Evolutionary conservation across 2,329 filamentous ascomycete genomes (phyloP).

Genomic region (Claviceps sp.): DNA sequence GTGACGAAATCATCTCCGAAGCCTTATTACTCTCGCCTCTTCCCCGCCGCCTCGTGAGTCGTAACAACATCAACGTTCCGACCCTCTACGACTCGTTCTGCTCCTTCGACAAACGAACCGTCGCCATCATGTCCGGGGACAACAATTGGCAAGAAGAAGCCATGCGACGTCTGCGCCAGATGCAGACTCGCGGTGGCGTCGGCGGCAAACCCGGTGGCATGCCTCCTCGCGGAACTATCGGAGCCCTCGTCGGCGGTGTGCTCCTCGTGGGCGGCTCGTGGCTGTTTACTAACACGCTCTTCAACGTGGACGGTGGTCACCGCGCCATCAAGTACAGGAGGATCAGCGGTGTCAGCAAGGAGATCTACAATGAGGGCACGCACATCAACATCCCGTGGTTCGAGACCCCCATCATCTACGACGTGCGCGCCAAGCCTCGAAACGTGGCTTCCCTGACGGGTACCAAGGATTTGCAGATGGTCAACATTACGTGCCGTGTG

Average conservation of each 20-base stretch:
- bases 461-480: constrained; percentile 99
- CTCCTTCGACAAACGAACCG: background rate
- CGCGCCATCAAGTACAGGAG: constrained; percentile 97
- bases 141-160: constrained; percentile 37
- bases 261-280: constrained; percentile 36
- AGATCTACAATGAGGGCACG: constrained; percentile 94
- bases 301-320: constrained; percentile 93
- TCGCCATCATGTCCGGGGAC: constrained; percentile 18
- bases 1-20: too few relatives aligned
- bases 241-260: constrained; percentile 26
- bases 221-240: constrained; percentile 24
- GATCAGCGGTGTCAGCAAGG: constrained; percentile 81
- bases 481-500: constrained; percentile 99
- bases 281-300: constrained; percentile 47
- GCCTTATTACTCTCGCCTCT: background rate
- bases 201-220: constrained; percentile 27
- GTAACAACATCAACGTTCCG: background rate
- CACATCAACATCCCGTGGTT: constrained; percentile 94
- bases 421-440: constrained; percentile 93
- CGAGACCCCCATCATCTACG: constrained; percentile 92
- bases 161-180: constrained; percentile 35
- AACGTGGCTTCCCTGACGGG: constrained; percentile 95
- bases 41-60: background rate
- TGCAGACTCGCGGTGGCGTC: constrained; percentile 29
- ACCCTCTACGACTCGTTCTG: background rate